phyloP scores from a whole-genome alignment of 2,329 filamentous ascomycete species.

The Fusarium nanum region DNA sequence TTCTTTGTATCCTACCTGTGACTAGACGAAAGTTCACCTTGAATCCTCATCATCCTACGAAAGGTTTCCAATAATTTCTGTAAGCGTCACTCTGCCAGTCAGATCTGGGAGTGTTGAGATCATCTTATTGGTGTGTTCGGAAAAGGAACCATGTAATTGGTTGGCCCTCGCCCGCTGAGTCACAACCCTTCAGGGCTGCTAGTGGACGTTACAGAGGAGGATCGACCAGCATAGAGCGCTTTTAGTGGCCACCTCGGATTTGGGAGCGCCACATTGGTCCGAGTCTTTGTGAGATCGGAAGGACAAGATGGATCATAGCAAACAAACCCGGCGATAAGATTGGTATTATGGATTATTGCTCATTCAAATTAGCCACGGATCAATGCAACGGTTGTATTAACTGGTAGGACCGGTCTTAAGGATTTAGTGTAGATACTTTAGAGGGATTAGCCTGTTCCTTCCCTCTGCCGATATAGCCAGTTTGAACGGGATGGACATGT shows the following conservation, averaged over 20 bases:
- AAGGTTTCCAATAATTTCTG: too few relatives aligned
- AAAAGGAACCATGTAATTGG: slow-evolving; percentile 5
- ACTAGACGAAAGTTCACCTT: too few relatives aligned
- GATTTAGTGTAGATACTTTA: background rate
- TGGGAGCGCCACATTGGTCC: background rate
- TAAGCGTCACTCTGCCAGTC: too few relatives aligned
- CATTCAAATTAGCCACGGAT: rapidly evolving
- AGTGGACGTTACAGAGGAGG: background rate
- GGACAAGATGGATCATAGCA: rapidly evolving
- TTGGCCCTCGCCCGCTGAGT: background rate
- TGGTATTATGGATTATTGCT: background rate
- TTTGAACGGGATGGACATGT: background rate
- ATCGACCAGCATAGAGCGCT: background rate
- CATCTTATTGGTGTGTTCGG: slow-evolving; percentile 6
- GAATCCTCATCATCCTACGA: too few relatives aligned
- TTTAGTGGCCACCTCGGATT: background rate
- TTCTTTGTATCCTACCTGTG: too few relatives aligned
- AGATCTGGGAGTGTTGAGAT: too few relatives aligned
- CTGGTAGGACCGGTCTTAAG: rapidly evolving
- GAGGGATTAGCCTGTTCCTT: background rate
- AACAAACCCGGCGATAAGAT: background rate
- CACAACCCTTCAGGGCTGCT: rapidly evolving
- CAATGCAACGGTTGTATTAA: rapidly evolving
- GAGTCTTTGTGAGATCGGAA: rapidly evolving
- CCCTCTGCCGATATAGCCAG: background rate